Evolutionary conservation across 495 filamentous ascomycete genomes (phyloP).

Genomic region (Hyaloscypha finlandica): DNA sequence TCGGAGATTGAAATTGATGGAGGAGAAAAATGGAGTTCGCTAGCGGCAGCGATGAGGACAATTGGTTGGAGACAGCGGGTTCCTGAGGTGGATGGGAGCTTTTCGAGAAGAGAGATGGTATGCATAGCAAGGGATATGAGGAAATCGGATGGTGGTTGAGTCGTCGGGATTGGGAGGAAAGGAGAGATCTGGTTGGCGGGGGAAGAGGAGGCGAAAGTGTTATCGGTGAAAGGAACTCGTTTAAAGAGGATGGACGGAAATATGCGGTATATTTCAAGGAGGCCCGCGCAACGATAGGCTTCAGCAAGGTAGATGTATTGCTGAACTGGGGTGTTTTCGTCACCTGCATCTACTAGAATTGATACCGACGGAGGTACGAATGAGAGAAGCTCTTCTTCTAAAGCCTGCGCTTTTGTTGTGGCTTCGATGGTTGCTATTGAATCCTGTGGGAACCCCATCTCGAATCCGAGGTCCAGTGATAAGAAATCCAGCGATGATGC

Average conservation of each 20-base stretch:
- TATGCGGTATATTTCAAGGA: constrained; percentile 56
- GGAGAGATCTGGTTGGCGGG: neutral
- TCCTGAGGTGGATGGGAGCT: constrained; percentile 53
- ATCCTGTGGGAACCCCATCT: constrained; percentile 37
- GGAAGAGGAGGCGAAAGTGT: constrained; percentile 10
- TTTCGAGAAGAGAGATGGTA: constrained; percentile 51
- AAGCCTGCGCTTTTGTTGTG: constrained; percentile 46
- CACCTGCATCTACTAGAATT: constrained; percentile 54
- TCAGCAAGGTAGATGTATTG: constrained; percentile 60
- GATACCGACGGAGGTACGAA: constrained; percentile 50
- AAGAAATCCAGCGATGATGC: constrained; percentile 32
- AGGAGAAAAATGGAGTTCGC: constrained; percentile 49
- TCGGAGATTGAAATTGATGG: constrained; percentile 44
- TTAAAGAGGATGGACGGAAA: constrained; percentile 53
- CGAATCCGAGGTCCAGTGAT: constrained; percentile 22
- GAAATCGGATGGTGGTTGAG: constrained; percentile 43
- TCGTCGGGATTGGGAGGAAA: constrained; percentile 13
- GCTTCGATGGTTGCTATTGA: constrained; percentile 45
- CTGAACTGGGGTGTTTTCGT: constrained; percentile 57
- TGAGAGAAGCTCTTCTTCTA: constrained; percentile 53
- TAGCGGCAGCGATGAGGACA: constrained; percentile 51
- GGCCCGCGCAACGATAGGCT: constrained; percentile 54
- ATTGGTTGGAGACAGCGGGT: constrained; percentile 58
- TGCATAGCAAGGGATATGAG: constrained; percentile 55
- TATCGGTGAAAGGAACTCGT: constrained; percentile 38